Evolutionary conservation across 2,329 filamentous ascomycete genomes (phyloP).

Genomic region (Rhynchosporium agropyri): DNA sequence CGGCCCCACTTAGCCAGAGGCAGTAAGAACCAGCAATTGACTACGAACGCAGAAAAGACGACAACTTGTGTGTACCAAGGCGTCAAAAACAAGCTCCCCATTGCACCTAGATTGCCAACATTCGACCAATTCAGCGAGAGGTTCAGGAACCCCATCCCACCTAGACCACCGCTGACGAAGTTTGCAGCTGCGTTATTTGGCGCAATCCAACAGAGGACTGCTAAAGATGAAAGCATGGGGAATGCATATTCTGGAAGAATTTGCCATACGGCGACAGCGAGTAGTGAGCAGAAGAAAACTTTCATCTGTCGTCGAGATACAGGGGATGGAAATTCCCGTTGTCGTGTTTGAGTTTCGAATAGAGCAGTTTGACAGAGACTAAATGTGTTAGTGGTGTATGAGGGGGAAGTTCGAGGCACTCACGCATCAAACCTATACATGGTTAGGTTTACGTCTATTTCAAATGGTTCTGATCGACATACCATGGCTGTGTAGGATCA

Average conservation of each 20-base stretch:
- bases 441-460: conserved; percentile 21
- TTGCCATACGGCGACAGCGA: conserved; percentile 60
- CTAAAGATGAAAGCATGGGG: conserved; percentile 60
- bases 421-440: conserved; percentile 50
- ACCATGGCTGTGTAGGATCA: conserved; percentile 60
- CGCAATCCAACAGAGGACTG: conserved; percentile 66
- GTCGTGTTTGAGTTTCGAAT: conserved; percentile 59
- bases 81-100: conserved; percentile 55
- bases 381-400: conserved; percentile 12
- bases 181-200: conserved; percentile 60
- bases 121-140: conserved; percentile 63
- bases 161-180: conserved; percentile 62
- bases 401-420: conserved; percentile 18
- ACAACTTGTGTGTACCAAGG: conserved; percentile 63
- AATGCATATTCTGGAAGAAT: conserved; percentile 64
- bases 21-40: conserved; percentile 60
- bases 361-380: conserved; percentile 56
- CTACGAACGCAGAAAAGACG: conserved; percentile 56
- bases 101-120: conserved; percentile 49
- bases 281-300: conserved; percentile 57
- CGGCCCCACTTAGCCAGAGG: conserved; percentile 61
- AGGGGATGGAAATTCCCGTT: conserved; percentile 52
- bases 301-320: conserved; percentile 56
- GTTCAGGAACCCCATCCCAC: conserved; percentile 64
- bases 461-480: conserved; percentile 10